Conservation (phyloP, 768 basidiomycete genomes). For the Collybiopsis confluens region DNA sequence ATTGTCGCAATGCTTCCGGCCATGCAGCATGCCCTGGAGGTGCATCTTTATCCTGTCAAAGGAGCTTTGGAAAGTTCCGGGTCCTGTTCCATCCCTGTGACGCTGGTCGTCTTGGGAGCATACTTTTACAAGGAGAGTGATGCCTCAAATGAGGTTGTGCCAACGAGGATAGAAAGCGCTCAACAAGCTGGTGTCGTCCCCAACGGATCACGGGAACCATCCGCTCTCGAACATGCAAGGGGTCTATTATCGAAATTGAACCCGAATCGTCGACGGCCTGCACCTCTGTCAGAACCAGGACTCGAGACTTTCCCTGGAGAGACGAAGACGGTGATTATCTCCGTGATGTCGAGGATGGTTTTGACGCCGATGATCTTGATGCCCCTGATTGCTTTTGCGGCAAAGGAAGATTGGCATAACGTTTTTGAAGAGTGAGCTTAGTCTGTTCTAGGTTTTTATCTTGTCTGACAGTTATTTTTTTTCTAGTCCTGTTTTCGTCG, state of each 20-base stretch:
- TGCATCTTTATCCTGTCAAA: conserved; percentile 60
- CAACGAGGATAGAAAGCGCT: background rate
- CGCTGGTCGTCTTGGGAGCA: conserved; percentile 87
- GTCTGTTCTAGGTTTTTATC: no score
- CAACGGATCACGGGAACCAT: conserved; percentile 12
- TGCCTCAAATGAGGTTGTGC: background rate
- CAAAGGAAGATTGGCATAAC: conserved; percentile 50
- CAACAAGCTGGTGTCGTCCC: background rate
- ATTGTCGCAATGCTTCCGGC: conserved; percentile 74
- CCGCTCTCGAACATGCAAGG: conserved; percentile 32
- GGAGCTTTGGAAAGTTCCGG: conserved; percentile 66
- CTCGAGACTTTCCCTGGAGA: conserved; percentile 51
- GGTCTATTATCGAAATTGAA: conserved; percentile 31
- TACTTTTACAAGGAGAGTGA: conserved; percentile 61
- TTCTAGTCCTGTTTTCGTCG: conserved; percentile 78
- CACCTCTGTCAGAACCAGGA: conserved; percentile 2
- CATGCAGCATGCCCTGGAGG: conserved; percentile 66
- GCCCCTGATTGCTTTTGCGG: conserved; percentile 67
- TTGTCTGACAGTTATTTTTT: no score
- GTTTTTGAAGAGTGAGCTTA: conserved; percentile 81
- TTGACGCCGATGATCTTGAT: conserved; percentile 75
- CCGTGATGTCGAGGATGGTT: conserved; percentile 84
- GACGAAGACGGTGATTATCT: conserved; percentile 76
- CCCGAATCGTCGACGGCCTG: conserved; percentile 14
- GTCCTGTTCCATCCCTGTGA: conserved; percentile 81